phyloP scores from a whole-genome alignment of 2,329 filamentous ascomycete species.

The Penicillium rolfsii region DNA sequence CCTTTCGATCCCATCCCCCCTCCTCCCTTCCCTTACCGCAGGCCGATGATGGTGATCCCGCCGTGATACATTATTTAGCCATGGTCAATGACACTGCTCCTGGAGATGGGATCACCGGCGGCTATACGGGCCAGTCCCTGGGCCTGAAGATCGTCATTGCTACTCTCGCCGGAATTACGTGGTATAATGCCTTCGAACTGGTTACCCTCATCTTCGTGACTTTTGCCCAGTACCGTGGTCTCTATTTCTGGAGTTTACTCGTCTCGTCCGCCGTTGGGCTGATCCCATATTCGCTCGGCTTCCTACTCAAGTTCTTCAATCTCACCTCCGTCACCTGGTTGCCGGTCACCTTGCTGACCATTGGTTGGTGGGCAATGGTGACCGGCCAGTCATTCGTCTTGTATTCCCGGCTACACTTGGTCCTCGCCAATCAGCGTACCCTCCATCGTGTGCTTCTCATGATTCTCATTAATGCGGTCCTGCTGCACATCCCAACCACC shows the following conservation, averaged over 20 bases:
- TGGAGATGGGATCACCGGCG: conserved; percentile 45
- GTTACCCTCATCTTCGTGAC: conserved; percentile 54
- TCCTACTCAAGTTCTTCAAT: conserved; percentile 53
- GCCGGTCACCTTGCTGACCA: conserved; percentile 48
- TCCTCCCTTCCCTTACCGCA: conserved; percentile 3
- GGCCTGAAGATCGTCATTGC: conserved; percentile 49
- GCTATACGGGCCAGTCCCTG: conserved; percentile 39
- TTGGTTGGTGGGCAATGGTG: conserved; percentile 55
- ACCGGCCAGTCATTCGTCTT: conserved; percentile 55
- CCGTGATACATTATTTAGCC: conserved; percentile 16
- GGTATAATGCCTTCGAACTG: conserved; percentile 57
- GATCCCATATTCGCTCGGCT: conserved; percentile 51
- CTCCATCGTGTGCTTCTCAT: conserved; percentile 49
- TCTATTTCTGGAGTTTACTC: conserved; percentile 58
- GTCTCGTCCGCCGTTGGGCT: conserved; percentile 50
- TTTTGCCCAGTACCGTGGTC: conserved; percentile 50
- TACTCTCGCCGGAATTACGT: conserved; percentile 52
- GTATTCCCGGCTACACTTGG: conserved; percentile 55
- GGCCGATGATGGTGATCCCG: conserved; percentile 8
- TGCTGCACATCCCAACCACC: conserved; percentile 52
- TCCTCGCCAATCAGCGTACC: conserved; percentile 45
- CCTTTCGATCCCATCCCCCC: conserved; percentile 1
- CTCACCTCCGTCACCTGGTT: conserved; percentile 42
- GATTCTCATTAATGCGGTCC: conserved; percentile 51
- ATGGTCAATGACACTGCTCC: conserved; percentile 33